A percentile compares a stretch with the other conserved stretches of the same genome.
Conservation (phyloP, 495 filamentous ascomycete genomes). For the Lasiosphaeriaceae sp. region DNA sequence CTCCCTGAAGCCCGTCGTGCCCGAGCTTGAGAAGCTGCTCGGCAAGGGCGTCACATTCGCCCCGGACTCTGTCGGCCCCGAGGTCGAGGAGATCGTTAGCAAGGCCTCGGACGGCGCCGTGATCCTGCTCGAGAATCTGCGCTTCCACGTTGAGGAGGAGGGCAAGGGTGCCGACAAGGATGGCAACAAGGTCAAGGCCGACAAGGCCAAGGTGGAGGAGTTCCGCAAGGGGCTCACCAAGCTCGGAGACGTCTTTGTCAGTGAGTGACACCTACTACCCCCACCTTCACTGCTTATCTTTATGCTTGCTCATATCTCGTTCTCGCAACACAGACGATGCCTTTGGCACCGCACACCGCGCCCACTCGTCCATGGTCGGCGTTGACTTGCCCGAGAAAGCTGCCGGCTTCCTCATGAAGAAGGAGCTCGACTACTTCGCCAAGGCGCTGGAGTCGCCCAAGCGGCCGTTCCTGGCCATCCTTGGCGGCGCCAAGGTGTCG, state of each 20-base stretch:
- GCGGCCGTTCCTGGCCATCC: constrained; percentile 96
- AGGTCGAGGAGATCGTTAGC: constrained; percentile 86
- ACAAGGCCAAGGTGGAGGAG: constrained; percentile 83
- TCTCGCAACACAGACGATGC: constrained; percentile 69
- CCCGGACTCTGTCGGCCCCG: constrained; percentile 83
- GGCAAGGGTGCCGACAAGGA: constrained; percentile 86
- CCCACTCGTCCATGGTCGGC: constrained; percentile 98
- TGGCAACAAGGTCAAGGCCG: constrained; percentile 97
- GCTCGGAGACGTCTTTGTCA: constrained; percentile 94
- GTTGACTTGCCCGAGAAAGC: constrained; percentile 93
- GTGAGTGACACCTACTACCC: constrained; percentile 49
- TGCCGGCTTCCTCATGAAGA: constrained; percentile 98
- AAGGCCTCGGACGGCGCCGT: constrained; percentile 79
- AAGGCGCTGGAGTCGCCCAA: constrained; percentile 90
- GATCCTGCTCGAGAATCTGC: constrained; percentile 92
- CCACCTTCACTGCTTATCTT: background rate
- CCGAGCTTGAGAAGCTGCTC: constrained; percentile 87
- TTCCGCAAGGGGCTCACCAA: constrained; percentile 95
- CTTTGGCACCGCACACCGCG: constrained; percentile 97
- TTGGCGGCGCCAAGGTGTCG: constrained; percentile 95
- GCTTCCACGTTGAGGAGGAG: constrained; percentile 97
- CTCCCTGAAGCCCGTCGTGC: constrained; percentile 85
- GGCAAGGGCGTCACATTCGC: constrained; percentile 81
- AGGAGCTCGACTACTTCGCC: constrained; percentile 99
- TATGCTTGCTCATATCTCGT: background rate